Percentiles rank a stretch among this genome's conserved stretches.
phyloP scores from a whole-genome alignment of 225 moss, liverwort and hornwort species.

The Lunularia cruciata region DNA sequence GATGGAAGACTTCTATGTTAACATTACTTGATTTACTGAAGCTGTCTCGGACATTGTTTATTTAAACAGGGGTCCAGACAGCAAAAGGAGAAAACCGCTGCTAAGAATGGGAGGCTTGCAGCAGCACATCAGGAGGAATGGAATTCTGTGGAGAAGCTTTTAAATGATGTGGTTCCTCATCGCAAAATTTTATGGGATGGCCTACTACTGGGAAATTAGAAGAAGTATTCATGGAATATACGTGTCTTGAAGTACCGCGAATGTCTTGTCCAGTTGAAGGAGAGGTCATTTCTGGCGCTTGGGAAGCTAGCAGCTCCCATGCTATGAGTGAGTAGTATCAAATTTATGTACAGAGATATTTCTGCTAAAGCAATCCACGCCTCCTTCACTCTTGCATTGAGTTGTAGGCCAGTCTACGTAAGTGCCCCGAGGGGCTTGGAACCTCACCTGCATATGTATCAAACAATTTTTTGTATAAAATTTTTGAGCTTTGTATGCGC shows the following conservation, averaged over 20 bases:
- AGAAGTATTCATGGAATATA: not conserved
- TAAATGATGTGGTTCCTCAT: constrained; percentile 31
- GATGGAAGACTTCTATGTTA: no score
- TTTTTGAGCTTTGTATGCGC: constrained; percentile 8
- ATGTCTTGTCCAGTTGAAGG: constrained; percentile 2
- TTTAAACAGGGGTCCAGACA: constrained; percentile 21
- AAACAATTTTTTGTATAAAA: constrained; percentile 30
- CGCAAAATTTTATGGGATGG: constrained; percentile 34
- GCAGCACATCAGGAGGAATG: not conserved
- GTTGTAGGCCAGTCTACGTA: not conserved
- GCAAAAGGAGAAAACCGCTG: constrained; percentile 5
- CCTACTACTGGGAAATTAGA: constrained; percentile 20
- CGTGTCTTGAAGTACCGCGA: not conserved
- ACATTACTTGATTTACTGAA: no score
- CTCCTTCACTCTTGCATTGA: not conserved
- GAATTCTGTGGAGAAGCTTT: constrained; percentile 15
- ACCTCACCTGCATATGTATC: constrained; percentile 8
- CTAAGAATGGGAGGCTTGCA: constrained; percentile 11
- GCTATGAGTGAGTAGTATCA: not conserved
- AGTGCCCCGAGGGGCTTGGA: not conserved
- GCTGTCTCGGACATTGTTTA: no score
- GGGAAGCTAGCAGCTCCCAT: constrained; percentile 7
- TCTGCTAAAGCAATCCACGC: not conserved
- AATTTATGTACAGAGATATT: not conserved
- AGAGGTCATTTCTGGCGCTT: not conserved